Conservation (phyloP, 2,329 filamentous ascomycete genomes). For the Aspergillus arachidicola region DNA sequence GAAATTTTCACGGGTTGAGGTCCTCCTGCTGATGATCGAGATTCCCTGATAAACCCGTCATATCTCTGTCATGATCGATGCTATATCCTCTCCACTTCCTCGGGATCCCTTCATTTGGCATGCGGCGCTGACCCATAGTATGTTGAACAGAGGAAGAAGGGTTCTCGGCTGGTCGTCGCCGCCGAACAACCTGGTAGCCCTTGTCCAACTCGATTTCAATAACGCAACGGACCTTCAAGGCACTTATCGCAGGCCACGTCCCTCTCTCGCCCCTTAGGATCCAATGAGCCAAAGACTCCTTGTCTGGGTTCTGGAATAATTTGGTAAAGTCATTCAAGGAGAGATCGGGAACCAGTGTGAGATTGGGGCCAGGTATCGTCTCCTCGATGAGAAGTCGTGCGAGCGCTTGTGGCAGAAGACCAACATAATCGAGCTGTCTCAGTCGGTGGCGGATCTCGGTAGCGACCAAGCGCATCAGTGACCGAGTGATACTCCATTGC, state of each 20-base stretch:
- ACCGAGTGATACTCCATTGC: conserved; percentile 60
- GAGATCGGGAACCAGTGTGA: conserved; percentile 82
- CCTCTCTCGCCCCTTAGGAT: conserved; percentile 80
- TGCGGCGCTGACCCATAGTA: conserved; percentile 8
- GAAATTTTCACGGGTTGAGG: background rate
- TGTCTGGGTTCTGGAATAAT: conserved; percentile 80
- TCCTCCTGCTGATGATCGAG: conserved; percentile 19
- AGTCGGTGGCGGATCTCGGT: conserved; percentile 80
- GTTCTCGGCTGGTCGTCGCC: conserved; percentile 34
- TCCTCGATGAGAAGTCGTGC: conserved; percentile 82
- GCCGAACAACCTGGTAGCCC: conserved; percentile 77
- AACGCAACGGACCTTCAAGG: conserved; percentile 77
- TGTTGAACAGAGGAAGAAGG: conserved; percentile 10
- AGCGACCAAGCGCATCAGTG: conserved; percentile 66
- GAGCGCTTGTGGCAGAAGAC: conserved; percentile 69
- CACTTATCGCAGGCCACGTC: conserved; percentile 87
- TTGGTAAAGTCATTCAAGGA: conserved; percentile 72
- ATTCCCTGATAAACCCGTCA: conserved; percentile 14
- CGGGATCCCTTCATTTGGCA: conserved; percentile 33
- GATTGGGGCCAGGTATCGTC: conserved; percentile 72
- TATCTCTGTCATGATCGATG: conserved; percentile 23
- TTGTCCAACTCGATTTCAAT: conserved; percentile 86
- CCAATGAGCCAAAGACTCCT: conserved; percentile 79
- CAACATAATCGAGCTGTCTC: conserved; percentile 76
- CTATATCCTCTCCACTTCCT: conserved; percentile 26